phyloP scores from a whole-genome alignment of 306 rosid genomes.

The Castanea mollissima region DNA sequence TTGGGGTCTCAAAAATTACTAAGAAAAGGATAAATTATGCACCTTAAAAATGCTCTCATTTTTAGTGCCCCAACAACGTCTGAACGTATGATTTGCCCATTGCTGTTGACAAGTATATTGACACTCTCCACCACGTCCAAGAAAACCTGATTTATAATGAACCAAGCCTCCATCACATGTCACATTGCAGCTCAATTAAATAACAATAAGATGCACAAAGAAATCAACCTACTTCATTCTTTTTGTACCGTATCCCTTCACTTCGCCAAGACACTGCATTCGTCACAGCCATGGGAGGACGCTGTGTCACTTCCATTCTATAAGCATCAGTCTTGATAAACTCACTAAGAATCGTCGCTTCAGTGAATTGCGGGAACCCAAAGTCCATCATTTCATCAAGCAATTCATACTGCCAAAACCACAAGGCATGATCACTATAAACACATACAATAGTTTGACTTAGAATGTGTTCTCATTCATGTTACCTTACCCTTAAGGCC shows the following conservation, averaged over 20 bases:
- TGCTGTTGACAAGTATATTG: constrained; percentile 97
- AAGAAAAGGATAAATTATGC: background rate
- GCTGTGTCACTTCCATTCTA: constrained; percentile 93
- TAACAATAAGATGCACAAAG: background rate
- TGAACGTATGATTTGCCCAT: constrained; percentile 94
- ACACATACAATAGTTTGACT: no score
- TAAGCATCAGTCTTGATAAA: constrained; percentile 99
- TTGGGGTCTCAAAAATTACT: background rate
- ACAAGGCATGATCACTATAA: constrained; percentile 7
- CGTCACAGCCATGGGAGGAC: constrained; percentile 99
- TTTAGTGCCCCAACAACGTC: constrained; percentile 98
- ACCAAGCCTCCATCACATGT: background rate
- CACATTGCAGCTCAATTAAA: background rate
- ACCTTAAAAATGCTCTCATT: constrained; percentile 76
- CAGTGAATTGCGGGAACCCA: constrained; percentile 95
- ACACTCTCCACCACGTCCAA: constrained; percentile 99
- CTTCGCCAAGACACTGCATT: constrained; percentile 99
- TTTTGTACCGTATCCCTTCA: constrained; percentile 94
- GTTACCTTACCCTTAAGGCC: no score
- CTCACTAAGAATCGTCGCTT: constrained; percentile 93
- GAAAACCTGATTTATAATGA: constrained; percentile 61
- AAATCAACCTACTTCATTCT: constrained; percentile 70
- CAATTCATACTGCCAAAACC: constrained; percentile 71
- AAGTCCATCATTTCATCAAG: constrained; percentile 99
- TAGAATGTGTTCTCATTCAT: no score